phyloP scores from a whole-genome alignment of 2,329 filamentous ascomycete genomes.

The Cladosporium sp. region DNA sequence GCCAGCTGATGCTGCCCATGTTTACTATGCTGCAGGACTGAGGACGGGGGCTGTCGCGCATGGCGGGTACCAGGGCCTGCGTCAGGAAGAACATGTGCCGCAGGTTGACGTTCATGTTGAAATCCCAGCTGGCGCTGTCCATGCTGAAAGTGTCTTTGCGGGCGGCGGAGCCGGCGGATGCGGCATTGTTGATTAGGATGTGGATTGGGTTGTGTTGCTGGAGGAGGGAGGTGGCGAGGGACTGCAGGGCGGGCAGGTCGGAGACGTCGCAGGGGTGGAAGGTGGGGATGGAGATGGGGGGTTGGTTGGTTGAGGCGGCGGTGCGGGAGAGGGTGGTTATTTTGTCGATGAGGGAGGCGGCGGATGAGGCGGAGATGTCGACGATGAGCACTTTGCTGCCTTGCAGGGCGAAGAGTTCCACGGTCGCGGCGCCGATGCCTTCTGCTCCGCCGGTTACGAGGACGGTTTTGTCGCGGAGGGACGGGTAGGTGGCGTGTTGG shows the following conservation, averaged over 20 bases:
- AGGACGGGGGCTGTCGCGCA: slow-evolving; percentile 53
- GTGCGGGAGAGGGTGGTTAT: slow-evolving; percentile 36
- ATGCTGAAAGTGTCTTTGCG: slow-evolving; percentile 58
- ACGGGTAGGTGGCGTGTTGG: slow-evolving; percentile 28
- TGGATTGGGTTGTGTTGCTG: slow-evolving; percentile 48
- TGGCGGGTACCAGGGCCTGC: slow-evolving; percentile 54
- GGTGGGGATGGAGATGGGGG: slow-evolving; percentile 16
- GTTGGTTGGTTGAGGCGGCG: slow-evolving; percentile 4
- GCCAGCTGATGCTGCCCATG: slow-evolving; percentile 36
- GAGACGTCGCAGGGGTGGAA: slow-evolving; percentile 49
- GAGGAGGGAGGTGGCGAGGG: slow-evolving; percentile 41
- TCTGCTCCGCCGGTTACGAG: slow-evolving; percentile 62
- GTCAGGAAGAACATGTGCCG: slow-evolving; percentile 62
- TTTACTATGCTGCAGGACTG: slow-evolving; percentile 62
- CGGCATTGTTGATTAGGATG: slow-evolving; percentile 61
- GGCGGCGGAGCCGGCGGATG: slow-evolving; percentile 53
- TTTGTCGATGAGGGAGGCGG: slow-evolving; percentile 42
- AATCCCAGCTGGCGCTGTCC: slow-evolving; percentile 59
- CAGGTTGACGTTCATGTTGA: slow-evolving; percentile 60
- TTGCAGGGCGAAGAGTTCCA: slow-evolving; percentile 54
- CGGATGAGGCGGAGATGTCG: slow-evolving; percentile 53
- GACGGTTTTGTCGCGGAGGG: slow-evolving; percentile 53
- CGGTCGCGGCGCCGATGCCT: slow-evolving; percentile 60
- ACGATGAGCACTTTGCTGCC: slow-evolving; percentile 58
- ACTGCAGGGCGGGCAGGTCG: slow-evolving; percentile 47